A percentile compares a stretch with the other conserved stretches of the same genome.
phyloP scores from a whole-genome alignment of 164 flowering plant species.

The Brasenia schreberi region DNA sequence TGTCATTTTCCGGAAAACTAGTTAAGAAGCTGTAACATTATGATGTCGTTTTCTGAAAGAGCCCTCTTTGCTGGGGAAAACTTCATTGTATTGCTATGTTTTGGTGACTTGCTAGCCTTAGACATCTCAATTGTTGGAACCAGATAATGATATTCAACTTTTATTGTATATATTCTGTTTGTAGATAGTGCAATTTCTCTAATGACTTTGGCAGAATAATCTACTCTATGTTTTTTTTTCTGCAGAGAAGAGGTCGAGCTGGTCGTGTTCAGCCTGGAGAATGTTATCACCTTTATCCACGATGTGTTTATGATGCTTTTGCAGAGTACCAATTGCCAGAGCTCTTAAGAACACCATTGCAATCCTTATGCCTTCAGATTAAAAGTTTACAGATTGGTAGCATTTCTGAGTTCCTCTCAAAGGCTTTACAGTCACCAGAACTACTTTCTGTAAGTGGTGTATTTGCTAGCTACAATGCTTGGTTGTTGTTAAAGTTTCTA shows the following conservation, averaged over 20 bases:
- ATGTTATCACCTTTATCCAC: constrained; percentile 91
- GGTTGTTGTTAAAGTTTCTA: background rate
- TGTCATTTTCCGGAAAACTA: no score
- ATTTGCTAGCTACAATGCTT: background rate
- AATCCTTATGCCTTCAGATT: constrained; percentile 91
- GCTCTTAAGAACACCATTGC: constrained; percentile 89
- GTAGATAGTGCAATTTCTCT: no score
- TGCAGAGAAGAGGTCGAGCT: constrained; percentile 96
- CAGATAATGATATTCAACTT: no score
- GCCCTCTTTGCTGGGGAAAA: no score
- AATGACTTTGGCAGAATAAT: no score
- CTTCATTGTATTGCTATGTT: no score
- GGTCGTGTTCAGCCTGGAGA: constrained; percentile 98
- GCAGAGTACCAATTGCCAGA: constrained; percentile 89
- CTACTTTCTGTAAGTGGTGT: constrained; percentile 42
- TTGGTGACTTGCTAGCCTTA: no score
- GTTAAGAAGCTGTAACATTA: no score
- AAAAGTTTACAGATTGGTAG: constrained; percentile 89
- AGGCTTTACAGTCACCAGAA: constrained; percentile 89
- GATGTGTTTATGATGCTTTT: constrained; percentile 86
- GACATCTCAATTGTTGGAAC: no score
- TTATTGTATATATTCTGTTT: no score
- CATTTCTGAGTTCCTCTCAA: constrained; percentile 81
- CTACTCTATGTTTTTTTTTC: background rate
- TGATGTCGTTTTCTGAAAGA: no score